These are phyloP conservation scores for Seiridium cupressi DNA, from an alignment of 2,329 filamentous ascomycete genomes.

Conservation along the genomic window DNA sequence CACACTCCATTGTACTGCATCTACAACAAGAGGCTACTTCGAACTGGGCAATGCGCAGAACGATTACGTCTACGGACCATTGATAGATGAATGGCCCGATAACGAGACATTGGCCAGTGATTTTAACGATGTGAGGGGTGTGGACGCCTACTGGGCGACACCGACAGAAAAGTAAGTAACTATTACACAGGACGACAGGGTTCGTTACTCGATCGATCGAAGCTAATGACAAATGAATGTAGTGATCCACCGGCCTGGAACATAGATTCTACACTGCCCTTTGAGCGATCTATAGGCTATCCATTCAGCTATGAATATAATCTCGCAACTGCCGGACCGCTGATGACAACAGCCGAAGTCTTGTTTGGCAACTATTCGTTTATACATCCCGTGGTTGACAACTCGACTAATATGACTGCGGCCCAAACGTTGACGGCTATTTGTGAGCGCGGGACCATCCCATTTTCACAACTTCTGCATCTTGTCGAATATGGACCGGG, in stretches of 20 bases:
- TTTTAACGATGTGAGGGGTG: conserved; percentile 10
- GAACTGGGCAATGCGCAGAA: conserved; percentile 13
- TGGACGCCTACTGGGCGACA: neutral
- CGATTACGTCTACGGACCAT: conserved; percentile 12
- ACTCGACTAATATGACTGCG: conserved; percentile 10
- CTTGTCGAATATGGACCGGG: conserved; percentile 4
- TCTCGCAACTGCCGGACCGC: conserved; percentile 7
- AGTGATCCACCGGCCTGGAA: conserved; percentile 6
- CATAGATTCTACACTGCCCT: neutral
- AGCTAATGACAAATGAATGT: neutral
- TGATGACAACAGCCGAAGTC: conserved; percentile 14
- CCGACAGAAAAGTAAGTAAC: conserved; percentile 9
- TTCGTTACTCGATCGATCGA: neutral
- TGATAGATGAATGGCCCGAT: conserved; percentile 14
- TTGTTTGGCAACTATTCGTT: conserved; percentile 15
- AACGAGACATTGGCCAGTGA: conserved; percentile 11
- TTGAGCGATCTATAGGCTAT: neutral
- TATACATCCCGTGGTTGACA: conserved; percentile 9
- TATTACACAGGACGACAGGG: neutral
- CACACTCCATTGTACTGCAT: conserved; percentile 11
- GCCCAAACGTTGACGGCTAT: conserved; percentile 7
- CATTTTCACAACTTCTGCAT: conserved; percentile 8
- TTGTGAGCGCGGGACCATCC: conserved; percentile 13
- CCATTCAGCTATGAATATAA: conserved; percentile 9
- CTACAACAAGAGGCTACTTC: conserved; percentile 14